A percentile compares a stretch with the other conserved stretches of the same genome.
Evolutionary conservation across 2,329 filamentous ascomycete genomes (phyloP).

Genomic region (Stagonosporopsis cucurbitacearum): DNA sequence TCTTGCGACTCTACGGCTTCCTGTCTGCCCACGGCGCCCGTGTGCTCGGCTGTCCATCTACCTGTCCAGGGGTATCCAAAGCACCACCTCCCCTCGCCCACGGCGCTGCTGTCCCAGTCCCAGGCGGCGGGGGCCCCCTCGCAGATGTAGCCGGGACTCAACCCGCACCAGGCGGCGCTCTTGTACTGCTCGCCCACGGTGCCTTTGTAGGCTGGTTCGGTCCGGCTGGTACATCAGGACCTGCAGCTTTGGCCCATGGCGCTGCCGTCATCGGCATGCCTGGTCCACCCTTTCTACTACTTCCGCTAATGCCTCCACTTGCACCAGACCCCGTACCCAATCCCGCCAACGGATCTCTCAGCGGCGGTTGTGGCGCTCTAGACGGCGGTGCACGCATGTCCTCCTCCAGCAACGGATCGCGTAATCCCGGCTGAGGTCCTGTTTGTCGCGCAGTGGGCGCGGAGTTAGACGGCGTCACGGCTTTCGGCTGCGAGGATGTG

Average conservation of each 20-base stretch:
- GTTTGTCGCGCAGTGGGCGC: slow-evolving; percentile 27
- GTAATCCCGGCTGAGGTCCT: slow-evolving; percentile 27
- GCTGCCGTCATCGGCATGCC: slow-evolving; percentile 12
- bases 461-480: slow-evolving; percentile 24
- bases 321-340: not conserved
- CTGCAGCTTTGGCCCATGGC: not conserved
- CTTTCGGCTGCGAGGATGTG: slow-evolving; percentile 45
- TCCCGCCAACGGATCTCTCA: slow-evolving; percentile 6
- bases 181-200: slow-evolving; percentile 35
- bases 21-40: slow-evolving; percentile 26
- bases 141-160: slow-evolving; percentile 20
- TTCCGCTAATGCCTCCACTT: not conserved
- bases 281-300: not conserved
- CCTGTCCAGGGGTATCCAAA: slow-evolving; percentile 4
- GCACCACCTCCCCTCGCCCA: slow-evolving; percentile 25
- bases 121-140: slow-evolving; percentile 28
- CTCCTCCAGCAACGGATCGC: slow-evolving; percentile 36
- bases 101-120: slow-evolving; percentile 32
- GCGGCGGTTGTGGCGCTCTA: not conserved
- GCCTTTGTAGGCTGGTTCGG: slow-evolving; percentile 45
- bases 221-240: slow-evolving; percentile 28
- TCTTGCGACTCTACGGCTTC: not conserved
- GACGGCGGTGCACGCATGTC: not conserved
- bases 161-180: slow-evolving; percentile 18
- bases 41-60: slow-evolving; percentile 21